Conservation (phyloP, 2,329 filamentous ascomycete species). For the Penicillium frequentans region DNA sequence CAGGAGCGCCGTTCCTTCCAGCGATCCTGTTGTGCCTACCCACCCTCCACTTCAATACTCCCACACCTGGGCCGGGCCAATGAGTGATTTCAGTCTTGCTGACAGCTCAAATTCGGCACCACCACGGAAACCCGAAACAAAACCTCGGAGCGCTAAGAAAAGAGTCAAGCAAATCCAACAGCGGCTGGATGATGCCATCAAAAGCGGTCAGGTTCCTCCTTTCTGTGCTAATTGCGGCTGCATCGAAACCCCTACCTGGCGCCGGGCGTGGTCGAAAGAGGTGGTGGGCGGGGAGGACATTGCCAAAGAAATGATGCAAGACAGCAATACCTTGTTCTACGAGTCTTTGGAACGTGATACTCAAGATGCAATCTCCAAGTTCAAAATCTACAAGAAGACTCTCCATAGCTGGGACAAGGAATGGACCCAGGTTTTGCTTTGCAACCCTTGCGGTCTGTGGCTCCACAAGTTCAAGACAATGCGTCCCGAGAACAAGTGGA, state of each 20-base stretch:
- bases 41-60: constrained; percentile 38
- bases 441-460: constrained; percentile 96
- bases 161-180: constrained; percentile 65
- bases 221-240: constrained; percentile 92
- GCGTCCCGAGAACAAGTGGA: constrained; percentile 82
- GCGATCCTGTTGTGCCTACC: constrained; percentile 48
- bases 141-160: constrained; percentile 54
- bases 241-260: constrained; percentile 95
- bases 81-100: constrained; percentile 46
- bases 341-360: constrained; percentile 64
- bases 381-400: constrained; percentile 74
- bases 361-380: constrained; percentile 62
- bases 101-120: constrained; percentile 18
- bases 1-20: constrained; percentile 42
- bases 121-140: constrained; percentile 29
- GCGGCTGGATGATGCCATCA: constrained; percentile 60
- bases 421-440: constrained; percentile 75
- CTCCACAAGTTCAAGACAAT: constrained; percentile 84
- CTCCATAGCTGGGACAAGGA: constrained; percentile 65
- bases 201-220: constrained; percentile 79
- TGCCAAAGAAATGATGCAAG: constrained; percentile 70
- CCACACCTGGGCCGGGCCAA: constrained; percentile 45
- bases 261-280: constrained; percentile 83
- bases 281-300: constrained; percentile 68
- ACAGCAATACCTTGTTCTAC: constrained; percentile 72